A percentile compares a stretch with the other conserved stretches of the same genome.
Evolutionary conservation across 1,284 basidiomycete genomes (phyloP).

Genomic region (Mixia osmundae): DNA sequence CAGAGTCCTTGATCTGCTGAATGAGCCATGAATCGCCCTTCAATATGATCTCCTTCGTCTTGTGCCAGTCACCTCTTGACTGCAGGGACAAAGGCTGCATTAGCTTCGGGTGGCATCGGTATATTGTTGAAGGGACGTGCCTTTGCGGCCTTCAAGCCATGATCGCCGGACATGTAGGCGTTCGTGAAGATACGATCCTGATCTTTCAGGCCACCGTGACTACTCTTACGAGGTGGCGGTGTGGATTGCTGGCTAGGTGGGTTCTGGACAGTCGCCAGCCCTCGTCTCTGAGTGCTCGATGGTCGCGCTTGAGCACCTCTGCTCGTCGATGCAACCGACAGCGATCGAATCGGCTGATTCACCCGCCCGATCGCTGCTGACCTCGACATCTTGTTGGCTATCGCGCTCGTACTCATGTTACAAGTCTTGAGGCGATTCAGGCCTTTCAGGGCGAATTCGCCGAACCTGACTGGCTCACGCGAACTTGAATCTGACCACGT

Average conservation of each 20-base stretch:
- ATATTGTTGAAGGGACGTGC: slow-evolving; percentile 23
- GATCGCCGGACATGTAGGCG: slow-evolving; percentile 57
- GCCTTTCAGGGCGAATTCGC: too few species aligned
- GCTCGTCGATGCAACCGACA: too few species aligned
- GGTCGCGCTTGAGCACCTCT: too few species aligned
- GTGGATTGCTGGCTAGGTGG: slow-evolving; percentile 5
- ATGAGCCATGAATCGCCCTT: slow-evolving; percentile 98
- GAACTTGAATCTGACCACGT: too few species aligned
- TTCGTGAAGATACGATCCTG: slow-evolving; percentile 47
- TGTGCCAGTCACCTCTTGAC: slow-evolving; percentile 91
- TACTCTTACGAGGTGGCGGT: slow-evolving; percentile 6
- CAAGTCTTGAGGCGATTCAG: too few species aligned
- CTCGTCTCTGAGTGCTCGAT: too few species aligned
- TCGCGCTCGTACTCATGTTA: too few species aligned
- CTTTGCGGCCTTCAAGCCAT: slow-evolving; percentile 67
- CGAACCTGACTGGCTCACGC: too few species aligned
- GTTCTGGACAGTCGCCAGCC: slow-evolving; percentile 12
- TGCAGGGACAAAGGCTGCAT: slow-evolving; percentile 20
- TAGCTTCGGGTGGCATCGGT: neutral
- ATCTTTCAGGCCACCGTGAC: slow-evolving; percentile 56
- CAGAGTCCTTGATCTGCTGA: slow-evolving; percentile 70
- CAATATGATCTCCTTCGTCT: slow-evolving; percentile 79
- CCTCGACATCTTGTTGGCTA: too few species aligned
- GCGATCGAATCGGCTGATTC: too few species aligned
- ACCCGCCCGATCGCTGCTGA: too few species aligned